phyloP scores from a whole-genome alignment of 306 rosid genomes.

The Cucumis hystrix region DNA sequence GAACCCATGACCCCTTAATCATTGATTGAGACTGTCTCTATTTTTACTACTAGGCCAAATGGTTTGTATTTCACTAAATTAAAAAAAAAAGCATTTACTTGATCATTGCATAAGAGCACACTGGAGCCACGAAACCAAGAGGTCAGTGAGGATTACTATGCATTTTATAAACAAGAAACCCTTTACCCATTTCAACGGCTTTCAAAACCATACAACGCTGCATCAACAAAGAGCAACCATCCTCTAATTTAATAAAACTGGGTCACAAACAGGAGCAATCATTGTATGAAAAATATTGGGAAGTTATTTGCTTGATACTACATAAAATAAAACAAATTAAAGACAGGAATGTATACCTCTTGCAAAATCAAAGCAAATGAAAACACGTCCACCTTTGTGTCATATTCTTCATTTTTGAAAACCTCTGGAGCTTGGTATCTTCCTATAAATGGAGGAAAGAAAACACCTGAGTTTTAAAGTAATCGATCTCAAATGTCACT shows the following conservation, averaged over 20 bases:
- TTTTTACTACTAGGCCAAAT: no score
- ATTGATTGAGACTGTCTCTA: no score
- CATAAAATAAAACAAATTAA: neutral
- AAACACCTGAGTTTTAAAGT: neutral
- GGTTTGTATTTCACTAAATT: no score
- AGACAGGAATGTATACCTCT: conserved; percentile 45
- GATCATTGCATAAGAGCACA: neutral
- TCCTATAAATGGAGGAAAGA: conserved; percentile 35
- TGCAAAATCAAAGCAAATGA: conserved; percentile 83
- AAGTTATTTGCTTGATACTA: neutral
- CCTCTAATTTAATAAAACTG: neutral
- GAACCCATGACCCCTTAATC: no score
- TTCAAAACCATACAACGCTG: neutral
- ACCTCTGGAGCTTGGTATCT: conserved; percentile 93
- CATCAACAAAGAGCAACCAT: neutral
- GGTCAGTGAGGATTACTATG: neutral
- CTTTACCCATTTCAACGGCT: neutral
- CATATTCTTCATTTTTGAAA: conserved; percentile 64
- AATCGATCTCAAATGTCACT: conserved; percentile 11
- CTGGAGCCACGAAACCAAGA: neutral
- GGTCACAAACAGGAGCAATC: neutral
- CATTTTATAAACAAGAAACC: neutral
- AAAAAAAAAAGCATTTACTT: neutral
- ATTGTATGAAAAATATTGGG: neutral
- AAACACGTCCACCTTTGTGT: conserved; percentile 87